Percentiles rank a stretch among this genome's conserved stretches.
These are phyloP conservation scores for Austroboletus novae-zelandiae DNA, from an alignment of 1,284 basidiomycete species.

Conservation along the genomic window DNA sequence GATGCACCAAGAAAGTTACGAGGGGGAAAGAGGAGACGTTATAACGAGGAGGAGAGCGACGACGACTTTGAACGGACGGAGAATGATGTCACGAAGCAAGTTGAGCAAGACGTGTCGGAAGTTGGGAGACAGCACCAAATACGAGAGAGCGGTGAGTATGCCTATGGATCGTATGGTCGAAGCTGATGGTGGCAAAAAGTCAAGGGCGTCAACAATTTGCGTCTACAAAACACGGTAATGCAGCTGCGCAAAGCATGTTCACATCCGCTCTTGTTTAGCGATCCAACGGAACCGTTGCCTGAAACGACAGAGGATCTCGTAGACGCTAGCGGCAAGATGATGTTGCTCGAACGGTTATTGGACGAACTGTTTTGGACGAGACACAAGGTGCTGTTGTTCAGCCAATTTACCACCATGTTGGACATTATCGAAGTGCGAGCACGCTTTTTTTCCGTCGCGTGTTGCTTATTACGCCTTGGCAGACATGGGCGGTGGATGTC, in stretches of 20 bases:
- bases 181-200: slow-evolving; percentile 40
- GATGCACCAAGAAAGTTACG: slow-evolving; percentile 31
- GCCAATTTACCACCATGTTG: slow-evolving; percentile 94
- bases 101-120: slow-evolving; percentile 40
- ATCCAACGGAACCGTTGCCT: slow-evolving; percentile 64
- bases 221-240: slow-evolving; percentile 92
- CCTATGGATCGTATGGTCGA: not conserved
- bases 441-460: not conserved
- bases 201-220: slow-evolving; percentile 87
- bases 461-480: not conserved
- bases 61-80: slow-evolving; percentile 45
- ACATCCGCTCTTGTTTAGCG: slow-evolving; percentile 92
- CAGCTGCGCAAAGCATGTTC: slow-evolving; percentile 93
- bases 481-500: slow-evolving; percentile 84
- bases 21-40: slow-evolving; percentile 31
- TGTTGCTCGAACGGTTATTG: slow-evolving; percentile 87
- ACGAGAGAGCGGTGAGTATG: slow-evolving; percentile 53
- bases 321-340: slow-evolving; percentile 93
- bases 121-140: slow-evolving; percentile 53
- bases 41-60: slow-evolving; percentile 47
- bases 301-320: slow-evolving; percentile 63
- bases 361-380: slow-evolving; percentile 78
- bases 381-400: slow-evolving; percentile 93
- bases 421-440: slow-evolving; percentile 83
- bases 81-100: slow-evolving; percentile 38